Evolutionary conservation across 148 eudicot genomes (phyloP).

Genomic region (Cornus controversa): DNA sequence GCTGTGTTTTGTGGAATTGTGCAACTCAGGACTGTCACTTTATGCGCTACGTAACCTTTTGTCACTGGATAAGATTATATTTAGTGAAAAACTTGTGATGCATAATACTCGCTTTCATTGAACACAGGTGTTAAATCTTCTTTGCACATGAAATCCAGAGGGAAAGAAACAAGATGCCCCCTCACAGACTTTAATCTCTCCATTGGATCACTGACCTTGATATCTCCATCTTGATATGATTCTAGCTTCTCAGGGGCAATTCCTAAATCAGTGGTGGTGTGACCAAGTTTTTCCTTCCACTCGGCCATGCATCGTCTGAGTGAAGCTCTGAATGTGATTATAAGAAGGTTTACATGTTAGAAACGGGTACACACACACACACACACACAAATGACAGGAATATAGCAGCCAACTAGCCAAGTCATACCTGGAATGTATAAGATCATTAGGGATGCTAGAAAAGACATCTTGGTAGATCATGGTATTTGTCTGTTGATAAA

Average conservation of each 20-base stretch:
- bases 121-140: conserved; percentile 97
- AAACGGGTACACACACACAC: neutral
- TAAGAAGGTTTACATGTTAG: neutral
- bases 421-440: conserved; percentile 80
- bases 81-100: conserved; percentile 96
- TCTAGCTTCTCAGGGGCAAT: conserved; percentile 84
- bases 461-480: conserved; percentile 98
- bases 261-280: conserved; percentile 89
- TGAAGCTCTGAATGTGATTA: conserved; percentile 49
- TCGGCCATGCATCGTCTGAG: conserved; percentile 74
- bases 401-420: neutral
- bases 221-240: conserved; percentile 73
- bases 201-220: conserved; percentile 68
- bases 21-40: neutral
- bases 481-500: conserved; percentile 72
- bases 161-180: conserved; percentile 96
- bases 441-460: conserved; percentile 93
- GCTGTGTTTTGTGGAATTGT: neutral
- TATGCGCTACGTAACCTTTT: neutral
- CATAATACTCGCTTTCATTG: conserved; percentile 94
- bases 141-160: conserved; percentile 86
- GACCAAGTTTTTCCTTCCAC: conserved; percentile 94
- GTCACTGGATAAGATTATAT: neutral
- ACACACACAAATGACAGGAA: neutral
- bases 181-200: conserved; percentile 73